Percentiles rank a stretch among this genome's conserved stretches.
Conservation (phyloP, 805 yeast species). For the Lachancea quebecensis region DNA sequence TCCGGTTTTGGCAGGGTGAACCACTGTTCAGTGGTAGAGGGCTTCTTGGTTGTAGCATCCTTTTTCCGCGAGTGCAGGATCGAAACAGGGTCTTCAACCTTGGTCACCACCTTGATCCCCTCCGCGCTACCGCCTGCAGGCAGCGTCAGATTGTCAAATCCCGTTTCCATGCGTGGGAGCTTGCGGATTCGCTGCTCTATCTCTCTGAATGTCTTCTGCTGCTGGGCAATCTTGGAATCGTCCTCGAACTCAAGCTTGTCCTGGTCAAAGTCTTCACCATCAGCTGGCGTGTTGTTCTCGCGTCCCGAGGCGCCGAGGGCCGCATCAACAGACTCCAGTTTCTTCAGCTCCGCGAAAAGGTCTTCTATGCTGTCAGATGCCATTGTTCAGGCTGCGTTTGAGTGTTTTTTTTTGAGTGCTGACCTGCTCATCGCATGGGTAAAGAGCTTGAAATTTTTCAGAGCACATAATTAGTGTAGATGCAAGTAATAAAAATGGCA, state of each 20-base stretch:
- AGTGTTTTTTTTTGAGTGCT: background rate
- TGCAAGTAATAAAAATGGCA: too few relatives aligned
- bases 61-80: slow-evolving; percentile 11
- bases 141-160: slow-evolving; percentile 21
- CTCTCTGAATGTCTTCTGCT: slow-evolving; percentile 19
- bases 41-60: slow-evolving; percentile 8
- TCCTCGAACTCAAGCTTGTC: slow-evolving; percentile 13
- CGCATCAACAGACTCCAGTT: background rate
- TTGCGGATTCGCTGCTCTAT: slow-evolving; percentile 23
- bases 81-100: slow-evolving; percentile 10
- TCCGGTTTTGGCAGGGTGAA: slow-evolving; percentile 73
- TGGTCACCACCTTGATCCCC: slow-evolving; percentile 6
- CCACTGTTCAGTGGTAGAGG: slow-evolving; percentile 51
- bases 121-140: slow-evolving; percentile 5
- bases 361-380: slow-evolving; percentile 14
- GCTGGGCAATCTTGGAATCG: slow-evolving; percentile 5
- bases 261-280: slow-evolving; percentile 2
- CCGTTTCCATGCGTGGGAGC: slow-evolving; percentile 27
- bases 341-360: slow-evolving; percentile 16
- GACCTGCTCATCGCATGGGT: slow-evolving; percentile 7
- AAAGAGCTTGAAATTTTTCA: slow-evolving; percentile 5
- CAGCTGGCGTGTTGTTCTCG: background rate
- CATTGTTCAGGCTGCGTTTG: slow-evolving; percentile 1
- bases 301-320: background rate
- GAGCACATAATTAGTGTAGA: background rate